phyloP scores from a whole-genome alignment of 257 asterid species.

The Forsythia viridissima region DNA sequence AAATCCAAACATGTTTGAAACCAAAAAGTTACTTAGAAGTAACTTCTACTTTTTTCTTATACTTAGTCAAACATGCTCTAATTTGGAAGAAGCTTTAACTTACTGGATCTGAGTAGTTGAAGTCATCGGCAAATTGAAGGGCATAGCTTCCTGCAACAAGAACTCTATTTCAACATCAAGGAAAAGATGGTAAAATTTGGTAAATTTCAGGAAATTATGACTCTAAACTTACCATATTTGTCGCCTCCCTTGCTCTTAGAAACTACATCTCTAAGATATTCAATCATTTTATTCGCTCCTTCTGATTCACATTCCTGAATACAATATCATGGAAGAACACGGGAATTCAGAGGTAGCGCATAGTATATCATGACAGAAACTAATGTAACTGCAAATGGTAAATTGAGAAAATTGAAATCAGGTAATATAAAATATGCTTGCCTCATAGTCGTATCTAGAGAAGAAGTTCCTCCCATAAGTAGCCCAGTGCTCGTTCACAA shows the following conservation, averaged over 20 bases:
- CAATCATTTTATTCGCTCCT: slow-evolving; percentile 82
- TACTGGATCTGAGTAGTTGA: slow-evolving; percentile 91
- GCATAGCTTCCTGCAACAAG: slow-evolving; percentile 62
- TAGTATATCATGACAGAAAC: not conserved
- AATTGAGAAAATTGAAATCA: slow-evolving; percentile 12
- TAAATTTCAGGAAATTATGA: not conserved
- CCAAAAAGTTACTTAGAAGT: not conserved
- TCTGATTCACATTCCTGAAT: slow-evolving; percentile 86
- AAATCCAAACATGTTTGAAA: not conserved
- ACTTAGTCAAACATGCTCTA: not conserved
- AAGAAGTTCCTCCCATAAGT: slow-evolving; percentile 93
- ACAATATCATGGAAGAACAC: slow-evolving; percentile 17
- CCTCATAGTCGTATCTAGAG: slow-evolving; percentile 98
- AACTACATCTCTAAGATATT: slow-evolving; percentile 65
- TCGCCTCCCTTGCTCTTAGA: slow-evolving; percentile 79
- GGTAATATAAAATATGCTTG: slow-evolving; percentile 31
- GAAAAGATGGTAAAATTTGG: not conserved
- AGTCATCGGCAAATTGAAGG: slow-evolving; percentile 93
- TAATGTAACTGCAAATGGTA: not conserved
- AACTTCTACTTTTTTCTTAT: not conserved
- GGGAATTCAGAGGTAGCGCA: slow-evolving; percentile 12
- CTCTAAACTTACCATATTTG: slow-evolving; percentile 52
- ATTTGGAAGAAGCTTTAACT: slow-evolving; percentile 32
- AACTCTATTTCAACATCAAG: slow-evolving; percentile 23
- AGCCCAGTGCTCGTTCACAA: slow-evolving; percentile 90